Evolutionary conservation across 129 eudicot species (phyloP), one percentile per base, ranked within the genome.

Genomic region (Oenanthe sinensis): DNA sequence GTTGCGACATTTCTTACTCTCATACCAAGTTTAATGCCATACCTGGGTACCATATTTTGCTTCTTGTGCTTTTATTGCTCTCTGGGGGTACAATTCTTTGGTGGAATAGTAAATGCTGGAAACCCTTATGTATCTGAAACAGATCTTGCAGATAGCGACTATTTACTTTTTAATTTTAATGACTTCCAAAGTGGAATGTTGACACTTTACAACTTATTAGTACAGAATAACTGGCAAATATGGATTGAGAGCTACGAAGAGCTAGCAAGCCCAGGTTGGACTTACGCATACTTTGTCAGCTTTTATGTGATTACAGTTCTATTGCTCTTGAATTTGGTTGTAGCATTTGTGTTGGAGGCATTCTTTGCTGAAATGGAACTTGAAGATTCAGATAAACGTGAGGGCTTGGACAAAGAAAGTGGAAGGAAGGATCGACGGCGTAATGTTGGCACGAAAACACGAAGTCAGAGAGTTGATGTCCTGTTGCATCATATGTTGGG

Each of bases 291-390:
- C 88, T 96, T 96, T 77, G 42, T 90, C 86, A 96, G 97, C 90
- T 96, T 89, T 88, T 96, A 92, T 87, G 83, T 92, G 26, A 80
- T 96, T 71, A 87, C 99, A 45, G 80, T 90, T 76, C 78, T 94
- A 82, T 84, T 91, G 72, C 93, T 91, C 52, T 83, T 91, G 87
- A 91, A 91, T 82, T 88, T 96, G 97, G 99, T 95, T 78, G 89
- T 95, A 42, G 97, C 99, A 70, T 95, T 95, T 89, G 99, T 95
- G 67, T 86, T 95, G 96, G 99, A 95, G 87, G 97, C 99, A 12
- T 95, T 95, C 86, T 92, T 90, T 79, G 97, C 99, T 79, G 99
- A 95, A 85, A 78, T 90, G 87, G 99, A 95, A 43, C 74, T 95
- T 4, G 99, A 91, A 84, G 48, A 78, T 70, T 85, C 90, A 28